Base-by-base conservation (phyloP, 169 alveolate genomes). In the Cyclospora cayetanensis region DNA sequence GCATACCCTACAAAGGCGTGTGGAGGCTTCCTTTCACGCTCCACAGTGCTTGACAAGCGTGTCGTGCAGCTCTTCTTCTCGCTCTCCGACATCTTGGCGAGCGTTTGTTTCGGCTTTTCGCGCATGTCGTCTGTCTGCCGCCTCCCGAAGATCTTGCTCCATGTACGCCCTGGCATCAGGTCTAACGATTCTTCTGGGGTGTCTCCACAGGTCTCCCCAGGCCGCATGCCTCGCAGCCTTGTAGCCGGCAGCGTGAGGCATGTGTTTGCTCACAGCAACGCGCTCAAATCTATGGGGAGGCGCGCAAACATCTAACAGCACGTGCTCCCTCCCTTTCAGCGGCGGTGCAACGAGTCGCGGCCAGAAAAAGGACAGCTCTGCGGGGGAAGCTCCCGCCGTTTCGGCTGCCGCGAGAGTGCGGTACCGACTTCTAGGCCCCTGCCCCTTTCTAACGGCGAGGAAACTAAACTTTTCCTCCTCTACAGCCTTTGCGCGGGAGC, bases 171-270 rank as follows among this genome's bases (percentile, higher is more conserved):
- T 80, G 0, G 98, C 98, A 37, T 96, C 96, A 0, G 98, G 98
- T 4, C 97, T 91, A 29, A 95, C 92, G 34, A 94, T 94, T 25
- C 98, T 82, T 77, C 95, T 94, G 18, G 97, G 96, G 90, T 95
- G 97, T 29, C 98, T 93, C 97, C 97, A 97, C 80, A 97, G 94
- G 86, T 97, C 99, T 15, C 99, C 99, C 99, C 99, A 97, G 90
- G 96, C 93, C 1, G 95, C 95, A 52, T 95, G 93, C 37, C 98
- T 85, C 0, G 98, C 97, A 31, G 42, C 89, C 94, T 90, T 93
- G 80, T 95, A 93, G 29, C 96, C 97, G 0, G 97, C 90, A 29
- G 94, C 79, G 34, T 92, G 95, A 4, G 97, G 96, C 11, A 94
- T 92, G 55, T 95, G 94, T 91, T 95, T 97, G 70, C 97, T 87